Base-by-base conservation (phyloP, 2,329 filamentous ascomycete species). In the Aspergillus pseudotamarii region DNA sequence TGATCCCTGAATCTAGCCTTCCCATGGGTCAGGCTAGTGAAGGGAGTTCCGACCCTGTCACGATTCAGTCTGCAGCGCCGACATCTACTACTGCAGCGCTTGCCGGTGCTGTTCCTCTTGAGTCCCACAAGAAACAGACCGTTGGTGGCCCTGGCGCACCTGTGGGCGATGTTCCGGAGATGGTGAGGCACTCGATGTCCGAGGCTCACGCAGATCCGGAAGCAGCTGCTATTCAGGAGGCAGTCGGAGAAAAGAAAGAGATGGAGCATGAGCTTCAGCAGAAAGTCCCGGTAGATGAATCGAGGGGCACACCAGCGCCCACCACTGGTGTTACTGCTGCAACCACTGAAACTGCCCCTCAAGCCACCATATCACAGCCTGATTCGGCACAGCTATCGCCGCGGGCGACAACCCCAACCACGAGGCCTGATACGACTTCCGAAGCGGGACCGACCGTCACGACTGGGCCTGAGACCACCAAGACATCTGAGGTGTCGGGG, bases 1-100 rank as follows among this genome's bases (percentile, higher is more conserved):
- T 91, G 76, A 93, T 95, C 67, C 92, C 93, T 21, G 92, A 96
- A 80, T 94, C 92, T 9, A 92, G 90, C 77, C 83, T 95, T 66
- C 91, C 91, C 14, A 89, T 93, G 76, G 85, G 84, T 48, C 73
- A 73, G 45, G 74, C 72, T 3, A 70, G 74, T 23, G 69, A 72
- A 56, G 76, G 76, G 59, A 72, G 80, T 56, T 79, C 80, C 58
- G 84, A 88, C 69, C 85, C 82, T 70, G 85, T 81, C 55, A 75
- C 69, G 69, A 87, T 79, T 69, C 81, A 75, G 78, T 89, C 81
- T 10, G 80, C 79, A 11, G 84, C 79, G 16, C 83, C 85, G 2
- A 74, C 69, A 16, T 78, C 80, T 3, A 83, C 81, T 16, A 83
- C 82, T 1, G 78, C 81, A 19, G 79, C 73, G 12, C 71, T 83